phyloP scores from a whole-genome alignment of 441 rosid genomes.

The Omphalea diandra region DNA sequence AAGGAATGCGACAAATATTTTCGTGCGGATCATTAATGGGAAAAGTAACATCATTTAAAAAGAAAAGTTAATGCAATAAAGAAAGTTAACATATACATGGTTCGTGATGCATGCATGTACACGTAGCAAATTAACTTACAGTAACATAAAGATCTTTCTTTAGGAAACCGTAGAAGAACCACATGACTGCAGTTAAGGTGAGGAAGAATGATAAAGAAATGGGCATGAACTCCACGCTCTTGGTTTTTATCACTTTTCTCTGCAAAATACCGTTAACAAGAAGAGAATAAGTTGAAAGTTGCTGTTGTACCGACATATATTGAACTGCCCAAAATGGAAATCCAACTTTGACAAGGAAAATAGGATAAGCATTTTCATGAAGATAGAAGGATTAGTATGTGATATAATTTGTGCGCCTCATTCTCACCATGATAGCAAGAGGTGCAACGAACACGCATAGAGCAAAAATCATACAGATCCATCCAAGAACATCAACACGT shows the following conservation, averaged over 20 bases:
- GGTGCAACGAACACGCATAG: conserved; percentile 71
- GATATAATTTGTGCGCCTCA: no score
- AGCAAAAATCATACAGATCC: conserved; percentile 66
- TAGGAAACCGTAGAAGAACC: conserved; percentile 79
- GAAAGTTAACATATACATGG: no score
- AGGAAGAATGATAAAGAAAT: conserved; percentile 68
- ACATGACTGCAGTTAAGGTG: conserved; percentile 77
- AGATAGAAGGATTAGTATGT: not conserved
- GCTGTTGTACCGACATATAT: not conserved
- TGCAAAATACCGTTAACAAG: conserved; percentile 20
- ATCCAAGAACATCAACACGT: conserved; percentile 66
- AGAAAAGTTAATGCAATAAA: not conserved
- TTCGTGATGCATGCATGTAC: no score
- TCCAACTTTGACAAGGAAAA: no score
- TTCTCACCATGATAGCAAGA: conserved; percentile 54
- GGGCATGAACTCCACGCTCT: conserved; percentile 91
- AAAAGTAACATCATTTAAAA: no score
- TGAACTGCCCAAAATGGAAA: no score
- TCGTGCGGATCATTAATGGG: not conserved
- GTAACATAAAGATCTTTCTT: conserved; percentile 60
- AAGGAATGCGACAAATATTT: not conserved
- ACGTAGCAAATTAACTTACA: no score
- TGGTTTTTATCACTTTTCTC: conserved; percentile 78
- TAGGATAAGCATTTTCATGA: no score
- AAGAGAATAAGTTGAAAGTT: not conserved